phyloP scores from a whole-genome alignment of 164 flowering plant genomes.

The Macadamia tetraphylla region DNA sequence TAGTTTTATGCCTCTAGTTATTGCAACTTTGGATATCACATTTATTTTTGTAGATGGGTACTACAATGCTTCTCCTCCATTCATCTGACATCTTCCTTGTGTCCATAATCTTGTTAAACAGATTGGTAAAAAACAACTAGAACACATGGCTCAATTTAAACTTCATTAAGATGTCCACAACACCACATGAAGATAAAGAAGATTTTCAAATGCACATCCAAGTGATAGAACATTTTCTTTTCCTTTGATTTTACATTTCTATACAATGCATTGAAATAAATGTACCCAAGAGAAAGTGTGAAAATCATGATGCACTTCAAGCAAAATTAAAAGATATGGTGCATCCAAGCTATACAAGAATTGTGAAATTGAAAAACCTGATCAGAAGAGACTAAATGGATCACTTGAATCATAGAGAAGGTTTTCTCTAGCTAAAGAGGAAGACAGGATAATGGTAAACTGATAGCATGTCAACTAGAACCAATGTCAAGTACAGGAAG shows the following conservation, averaged over 20 bases:
- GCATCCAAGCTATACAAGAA: not conserved
- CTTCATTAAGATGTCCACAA: not conserved
- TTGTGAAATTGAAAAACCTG: not conserved
- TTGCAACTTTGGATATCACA: too few species aligned
- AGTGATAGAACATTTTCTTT: not conserved
- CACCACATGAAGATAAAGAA: not conserved
- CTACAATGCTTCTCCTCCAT: too few species aligned
- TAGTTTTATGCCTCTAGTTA: too few species aligned
- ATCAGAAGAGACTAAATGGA: not conserved
- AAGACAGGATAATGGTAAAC: not conserved
- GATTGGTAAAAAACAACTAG: not conserved
- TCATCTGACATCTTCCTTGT: not conserved
- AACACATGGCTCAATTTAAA: not conserved
- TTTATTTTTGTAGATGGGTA: too few species aligned
- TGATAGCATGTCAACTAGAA: conserved; percentile 30
- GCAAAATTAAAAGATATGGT: not conserved
- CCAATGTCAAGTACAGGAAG: conserved; percentile 89
- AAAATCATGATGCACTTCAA: not conserved
- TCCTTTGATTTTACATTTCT: not conserved
- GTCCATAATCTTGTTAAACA: too few species aligned
- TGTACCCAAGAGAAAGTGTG: not conserved
- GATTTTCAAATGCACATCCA: not conserved
- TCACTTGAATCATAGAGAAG: not conserved
- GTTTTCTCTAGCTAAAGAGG: not conserved
- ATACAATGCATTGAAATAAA: not conserved